These are phyloP conservation scores for Saccharomycopsis schoenii DNA, from an alignment of 805 yeast genomes.

Conservation along the genomic window DNA sequence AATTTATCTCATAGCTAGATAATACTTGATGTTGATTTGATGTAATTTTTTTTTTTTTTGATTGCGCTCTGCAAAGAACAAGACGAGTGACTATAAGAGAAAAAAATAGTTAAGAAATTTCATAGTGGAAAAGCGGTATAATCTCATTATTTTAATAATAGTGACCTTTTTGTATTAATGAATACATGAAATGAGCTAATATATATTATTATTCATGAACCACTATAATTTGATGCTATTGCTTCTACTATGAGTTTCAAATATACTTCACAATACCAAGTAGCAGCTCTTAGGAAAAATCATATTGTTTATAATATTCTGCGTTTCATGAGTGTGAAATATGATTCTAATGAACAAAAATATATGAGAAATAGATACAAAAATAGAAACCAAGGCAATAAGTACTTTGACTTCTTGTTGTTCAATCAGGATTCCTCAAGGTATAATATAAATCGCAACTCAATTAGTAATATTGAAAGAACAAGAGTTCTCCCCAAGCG, in stretches of 20 bases:
- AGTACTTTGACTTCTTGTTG: neutral
- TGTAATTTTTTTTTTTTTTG: no score
- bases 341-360: neutral
- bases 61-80: no score
- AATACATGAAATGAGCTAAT: no score
- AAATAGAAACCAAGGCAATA: neutral
- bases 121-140: no score
- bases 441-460: neutral
- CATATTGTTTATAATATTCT: neutral
- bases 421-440: neutral
- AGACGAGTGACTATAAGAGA: no score
- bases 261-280: neutral
- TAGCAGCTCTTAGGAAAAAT: neutral
- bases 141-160: no score
- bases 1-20: no score
- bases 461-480: neutral
- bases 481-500: neutral
- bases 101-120: no score
- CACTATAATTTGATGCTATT: no score
- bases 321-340: neutral
- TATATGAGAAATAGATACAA: neutral
- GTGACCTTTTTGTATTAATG: no score
- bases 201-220: no score
- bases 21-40: no score
- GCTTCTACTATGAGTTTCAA: neutral